phyloP scores from a whole-genome alignment of 257 asterid species.

The Fraxinus excelsior region DNA sequence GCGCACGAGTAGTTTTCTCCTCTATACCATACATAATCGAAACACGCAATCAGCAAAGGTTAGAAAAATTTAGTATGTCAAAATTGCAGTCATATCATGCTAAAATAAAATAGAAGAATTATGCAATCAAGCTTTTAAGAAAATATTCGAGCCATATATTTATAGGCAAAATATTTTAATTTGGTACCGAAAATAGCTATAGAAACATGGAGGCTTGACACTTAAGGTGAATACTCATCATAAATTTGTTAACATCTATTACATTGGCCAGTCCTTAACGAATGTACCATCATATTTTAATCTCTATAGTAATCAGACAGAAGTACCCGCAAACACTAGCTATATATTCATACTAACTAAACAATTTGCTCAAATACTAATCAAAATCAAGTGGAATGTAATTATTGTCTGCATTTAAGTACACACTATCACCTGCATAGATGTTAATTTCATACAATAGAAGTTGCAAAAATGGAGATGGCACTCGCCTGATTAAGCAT shows the following conservation, averaged over 20 bases:
- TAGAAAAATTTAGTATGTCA: not conserved
- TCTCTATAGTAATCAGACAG: constrained; percentile 2
- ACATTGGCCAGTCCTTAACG: constrained; percentile 10
- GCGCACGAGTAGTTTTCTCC: constrained; percentile 1
- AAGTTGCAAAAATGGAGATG: constrained; percentile 8
- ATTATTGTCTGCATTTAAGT: not conserved
- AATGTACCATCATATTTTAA: not conserved
- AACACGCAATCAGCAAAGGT: not conserved
- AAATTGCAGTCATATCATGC: not conserved
- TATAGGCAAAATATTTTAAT: not conserved
- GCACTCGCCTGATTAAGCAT: constrained; percentile 85
- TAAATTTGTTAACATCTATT: constrained; percentile 10
- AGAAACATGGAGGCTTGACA: constrained; percentile 9
- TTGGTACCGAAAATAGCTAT: not conserved
- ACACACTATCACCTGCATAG: not conserved
- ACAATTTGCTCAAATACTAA: not conserved
- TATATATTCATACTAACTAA: not conserved
- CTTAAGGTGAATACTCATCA: constrained; percentile 23
- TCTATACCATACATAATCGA: not conserved
- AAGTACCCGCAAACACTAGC: not conserved
- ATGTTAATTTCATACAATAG: constrained; percentile 5
- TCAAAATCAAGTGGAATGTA: not conserved
- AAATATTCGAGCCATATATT: not conserved
- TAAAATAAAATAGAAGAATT: not conserved
- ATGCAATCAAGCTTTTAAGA: not conserved